Base-by-base conservation (phyloP, 2,329 filamentous ascomycete species). In the Elsinoe ampelina region DNA sequence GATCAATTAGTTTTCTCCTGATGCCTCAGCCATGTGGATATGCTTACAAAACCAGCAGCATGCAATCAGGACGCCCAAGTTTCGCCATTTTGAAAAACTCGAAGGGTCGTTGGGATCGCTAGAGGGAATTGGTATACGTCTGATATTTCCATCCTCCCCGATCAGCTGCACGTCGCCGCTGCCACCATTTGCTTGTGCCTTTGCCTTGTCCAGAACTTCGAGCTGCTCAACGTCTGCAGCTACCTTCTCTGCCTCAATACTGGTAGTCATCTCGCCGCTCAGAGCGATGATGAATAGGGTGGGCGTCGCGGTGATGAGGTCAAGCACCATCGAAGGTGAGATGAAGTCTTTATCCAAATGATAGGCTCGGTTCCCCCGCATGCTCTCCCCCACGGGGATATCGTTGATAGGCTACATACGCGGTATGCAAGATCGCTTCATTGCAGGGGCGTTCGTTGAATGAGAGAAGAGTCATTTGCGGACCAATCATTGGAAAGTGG, bases 31-130 rank as follows among this genome's bases (percentile, higher is more conserved):
- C 22, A n/a, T 4, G 17, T 2, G 20, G 4, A 11, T 13, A 13
- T 22, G 2, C 60, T 61, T 34, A 64, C 55, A 65, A 54, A 67
- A 69, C 64, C 66, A 68, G 55, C 67, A 68, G 55, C 65, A 67
- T 41, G 62, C 61, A 7, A 65, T 42, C 10, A 69, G 60, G 17
- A 68, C 63, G 3, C 65, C 58, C 10, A 66, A 57, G 48, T 70
- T 70, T 3, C 62, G 62, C 63, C 60, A 65, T 55, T 63, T 65
- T 12, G 61, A 55, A 20, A 67, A 57, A 58, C 67, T 70, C 15
- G 68, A 59, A 12, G 67, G 67, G 41, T 70, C 67, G 61, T 62
- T 61, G 1, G 59, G 54, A n/a, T 60, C 57, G 20, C 54, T 41
- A 5, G 63, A 63, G 15, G 63, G 63, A 5, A 64, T 55, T 10